Conservation (phyloP, 208 protist genomes). For the Jaenimonas drosophilae region DNA sequence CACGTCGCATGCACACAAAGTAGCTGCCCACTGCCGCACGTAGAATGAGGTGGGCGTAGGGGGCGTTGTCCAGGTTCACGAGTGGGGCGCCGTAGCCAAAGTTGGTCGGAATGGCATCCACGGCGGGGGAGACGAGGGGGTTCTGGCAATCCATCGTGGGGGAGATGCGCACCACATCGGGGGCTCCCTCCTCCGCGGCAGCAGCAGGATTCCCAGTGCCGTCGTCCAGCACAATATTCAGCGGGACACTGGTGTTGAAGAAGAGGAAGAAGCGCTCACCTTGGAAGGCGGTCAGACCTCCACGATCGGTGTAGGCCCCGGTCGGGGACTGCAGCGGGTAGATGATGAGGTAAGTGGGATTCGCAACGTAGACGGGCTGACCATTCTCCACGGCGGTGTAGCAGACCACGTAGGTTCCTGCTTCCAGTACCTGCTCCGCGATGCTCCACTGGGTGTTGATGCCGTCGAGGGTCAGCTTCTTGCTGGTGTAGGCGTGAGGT, state of each 20-base stretch:
- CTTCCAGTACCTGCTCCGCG: conserved; percentile 11
- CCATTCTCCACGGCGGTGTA: conserved; percentile 54
- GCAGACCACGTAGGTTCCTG: conserved; percentile 66
- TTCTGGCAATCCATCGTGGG: conserved; percentile 17
- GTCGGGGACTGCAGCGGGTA: conserved; percentile 57
- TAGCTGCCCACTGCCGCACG: conserved; percentile 37
- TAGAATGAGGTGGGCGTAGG: conserved; percentile 71
- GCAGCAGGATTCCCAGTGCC: conserved; percentile 7
- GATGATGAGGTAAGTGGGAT: conserved; percentile 37
- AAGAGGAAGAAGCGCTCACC: conserved; percentile 78
- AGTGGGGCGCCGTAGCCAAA: conserved; percentile 71
- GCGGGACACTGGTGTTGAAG: conserved; percentile 54
- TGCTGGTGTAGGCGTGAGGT: conserved; percentile 16
- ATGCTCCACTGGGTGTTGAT: conserved; percentile 65
- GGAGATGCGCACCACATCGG: conserved; percentile 55
- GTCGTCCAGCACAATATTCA: conserved; percentile 46
- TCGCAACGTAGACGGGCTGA: conserved; percentile 37
- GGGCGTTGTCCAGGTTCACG: conserved; percentile 12
- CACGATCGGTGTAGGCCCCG: conserved; percentile 46
- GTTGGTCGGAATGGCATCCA: conserved; percentile 35
- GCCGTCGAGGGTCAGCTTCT: conserved; percentile 4
- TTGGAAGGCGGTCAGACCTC: conserved; percentile 22
- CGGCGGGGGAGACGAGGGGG: conserved; percentile 12
- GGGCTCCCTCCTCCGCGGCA: too few species aligned
- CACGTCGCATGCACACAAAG: conserved; percentile 72